Base-by-base conservation (phyloP, 768 basidiomycete genomes). In the Russula brevipes region DNA sequence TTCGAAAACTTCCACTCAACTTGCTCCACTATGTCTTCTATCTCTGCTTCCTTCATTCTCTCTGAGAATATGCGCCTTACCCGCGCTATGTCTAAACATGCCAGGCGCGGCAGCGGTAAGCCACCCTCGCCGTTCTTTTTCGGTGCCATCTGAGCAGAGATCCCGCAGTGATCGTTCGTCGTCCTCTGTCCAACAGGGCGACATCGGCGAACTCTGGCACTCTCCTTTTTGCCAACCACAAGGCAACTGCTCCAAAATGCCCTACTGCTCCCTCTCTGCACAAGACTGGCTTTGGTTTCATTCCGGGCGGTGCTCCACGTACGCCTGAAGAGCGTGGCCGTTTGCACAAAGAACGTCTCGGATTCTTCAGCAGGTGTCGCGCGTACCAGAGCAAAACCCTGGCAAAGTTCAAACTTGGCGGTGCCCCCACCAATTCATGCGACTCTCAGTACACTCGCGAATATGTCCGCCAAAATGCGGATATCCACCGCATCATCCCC, bases 241-340 rank as follows among this genome's bases (percentile, higher is more conserved):
- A 54, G 46, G 31, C 39, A 42, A 16, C 39, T 36, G 9, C 17
- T 5, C 41, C 19, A 8, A 56, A 24, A 5, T 24, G 12, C 33
- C 33, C 36, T 50, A 2, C 50, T 57, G 35, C 24, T 39, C 35
- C 46, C 24, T 12, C 24, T 33, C 58, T 54, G 24, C 46, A 59
- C 36, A 64, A 60, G 58, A 19, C 58, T 5, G 54, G 63, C 54
- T 64, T 64, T 17, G 63, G 63, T 42, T 64, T 64, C 24, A 38
- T 31, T 35, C 33, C 24, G 14, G n/a, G 54, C 14, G 53, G 53
- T 33, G 19, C 49, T 49, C 49, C 41, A 1, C 58, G 54, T 31
- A 56, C 49, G 2, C 54, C 58, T 8, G 50, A 64, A 31, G 59
- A 56, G n/a, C 59, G 63, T 42, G 42, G 60, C 14, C 35, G 35